Base-by-base conservation (phyloP, 768 basidiomycete genomes). In the Suillus brevipes region DNA sequence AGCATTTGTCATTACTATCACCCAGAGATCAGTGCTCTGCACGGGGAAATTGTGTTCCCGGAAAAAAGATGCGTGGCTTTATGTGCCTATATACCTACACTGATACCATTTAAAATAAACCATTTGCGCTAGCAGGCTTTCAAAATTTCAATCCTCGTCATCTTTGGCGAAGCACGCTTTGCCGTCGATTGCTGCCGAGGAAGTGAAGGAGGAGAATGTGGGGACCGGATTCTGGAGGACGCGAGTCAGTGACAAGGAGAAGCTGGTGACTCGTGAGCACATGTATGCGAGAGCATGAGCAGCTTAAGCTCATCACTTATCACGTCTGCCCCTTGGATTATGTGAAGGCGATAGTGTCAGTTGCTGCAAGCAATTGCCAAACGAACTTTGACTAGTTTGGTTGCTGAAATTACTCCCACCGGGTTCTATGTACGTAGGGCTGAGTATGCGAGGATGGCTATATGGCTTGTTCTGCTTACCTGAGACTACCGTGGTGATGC, bases 381-480 rank as follows among this genome's bases (percentile, higher is more conserved):
- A 14, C 25, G 45, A 47, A 47, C 45, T 47, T 36, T 23, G 4
- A 47, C 45, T 47, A 10, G n/a, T 18, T n/a, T n/a, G 20, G 12
- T 47, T 23, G 45, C 12, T 42, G 34, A 77, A 78, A 90, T 90
- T 69, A 91, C 90, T 4, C 89, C 90, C 0, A 78, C 88, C 0
- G 90, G 87, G 7, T 86, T 92, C 72, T 93, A 91, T 36, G 34
- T 36, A 36, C 71, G 89, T 87, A 0, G 89, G 88, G 2, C 77
- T 91, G 14, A 92, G 89, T 75, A 75, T 88, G 7, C 77, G 89
- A 13, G 88, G 89, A 6, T 88, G 85, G 81, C 28, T 89, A 13
- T 94, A 92, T 75, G 87, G 88, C 52, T 64, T 87, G 23, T 81
- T 75, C 67, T 89, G 86, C 74, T 94, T 91, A 81, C 91, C 91